These are phyloP conservation scores for Stephanodiscus minutulus DNA, from an alignment of 108 stramenopile species.

Conservation along the genomic window DNA sequence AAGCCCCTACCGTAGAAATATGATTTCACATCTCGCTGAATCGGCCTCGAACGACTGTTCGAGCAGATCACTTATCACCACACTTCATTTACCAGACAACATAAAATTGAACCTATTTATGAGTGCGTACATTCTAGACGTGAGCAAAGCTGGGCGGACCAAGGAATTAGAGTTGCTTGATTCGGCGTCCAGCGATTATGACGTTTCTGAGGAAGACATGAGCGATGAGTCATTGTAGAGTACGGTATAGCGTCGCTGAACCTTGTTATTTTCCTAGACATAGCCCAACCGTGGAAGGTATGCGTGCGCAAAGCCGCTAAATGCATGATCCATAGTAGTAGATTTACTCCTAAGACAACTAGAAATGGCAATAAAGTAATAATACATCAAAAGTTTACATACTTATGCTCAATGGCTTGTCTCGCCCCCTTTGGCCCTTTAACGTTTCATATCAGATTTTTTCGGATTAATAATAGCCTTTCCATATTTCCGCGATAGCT, in stretches of 20 bases:
- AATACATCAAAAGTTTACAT: too few species aligned
- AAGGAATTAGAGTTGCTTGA: slow-evolving; percentile 2
- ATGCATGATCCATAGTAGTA: not conserved
- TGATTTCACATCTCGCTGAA: not conserved
- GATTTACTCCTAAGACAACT: too few species aligned
- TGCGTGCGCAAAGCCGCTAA: not conserved
- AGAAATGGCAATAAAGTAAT: too few species aligned
- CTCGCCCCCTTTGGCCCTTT: too few species aligned
- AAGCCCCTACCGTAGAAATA: slow-evolving; percentile 16
- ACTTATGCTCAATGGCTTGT: too few species aligned
- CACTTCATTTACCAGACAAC: slow-evolving; percentile 25
- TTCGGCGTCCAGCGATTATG: slow-evolving; percentile 18
- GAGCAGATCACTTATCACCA: slow-evolving; percentile 13
- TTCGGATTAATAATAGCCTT: slow-evolving; percentile 25
- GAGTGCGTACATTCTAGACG: slow-evolving; percentile 16
- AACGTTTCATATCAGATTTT: slow-evolving; percentile 6
- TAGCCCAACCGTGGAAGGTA: too few species aligned
- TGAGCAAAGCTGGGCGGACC: slow-evolving; percentile 16
- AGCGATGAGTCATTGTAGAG: not conserved
- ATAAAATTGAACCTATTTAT: slow-evolving; percentile 28
- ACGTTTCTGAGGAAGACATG: slow-evolving; percentile 1
- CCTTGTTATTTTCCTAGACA: not conserved
- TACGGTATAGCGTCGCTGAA: not conserved
- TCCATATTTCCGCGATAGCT: slow-evolving; percentile 34
- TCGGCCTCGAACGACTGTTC: not conserved